Evolutionary conservation across 495 filamentous ascomycete genomes (phyloP), one percentile per base, ranked within the genome.

Genomic region (Penicillium desertorum): DNA sequence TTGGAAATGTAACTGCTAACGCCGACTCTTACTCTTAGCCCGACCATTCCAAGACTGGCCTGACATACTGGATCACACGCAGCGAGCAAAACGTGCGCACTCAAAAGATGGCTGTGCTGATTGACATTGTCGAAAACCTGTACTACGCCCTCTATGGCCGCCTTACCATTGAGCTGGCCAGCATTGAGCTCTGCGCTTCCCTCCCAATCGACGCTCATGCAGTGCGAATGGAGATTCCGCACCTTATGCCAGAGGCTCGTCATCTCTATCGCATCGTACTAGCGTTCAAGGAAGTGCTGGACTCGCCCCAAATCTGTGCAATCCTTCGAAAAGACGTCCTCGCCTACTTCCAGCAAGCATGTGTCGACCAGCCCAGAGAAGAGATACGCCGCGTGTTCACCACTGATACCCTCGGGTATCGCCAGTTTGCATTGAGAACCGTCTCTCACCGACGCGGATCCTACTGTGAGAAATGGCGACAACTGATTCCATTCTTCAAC

Each of bases 121-220:
- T 75, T 46, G 62, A 69, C 5, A 63, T 57, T 17, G 59, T 70
- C 14, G 72, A 79, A 34, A 66, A 67, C 20, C 58, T 79, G 10
- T 79, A 68, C 19, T 73, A 74, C 49, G 57, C 66, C 8, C 42
- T 75, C 19, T 79, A 76, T 44, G 59, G 74, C 0, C 62, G 73
- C 45, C 37, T 79, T 5, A 61, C 67, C 11, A 61, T 75, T 42
- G 76, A 79, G 43, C 64, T 77, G 43, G 69, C 72, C 4, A 70
- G 59, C 17, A 64, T 70, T 17, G 70, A 79, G 10, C 65, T 79
- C 8, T 76, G 70, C 48, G 55, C 62, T 34, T 60, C 59, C 17
- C 71, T 69, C 37, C 54, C 52, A 25, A 27, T 66, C n/a, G 62
- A 65, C 30, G 23, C 54, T 12, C 64, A 56, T 27, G 64, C 62